These are phyloP conservation scores for Tylopilus felleus DNA, from an alignment of 768 basidiomycete genomes.

Conservation along the genomic window DNA sequence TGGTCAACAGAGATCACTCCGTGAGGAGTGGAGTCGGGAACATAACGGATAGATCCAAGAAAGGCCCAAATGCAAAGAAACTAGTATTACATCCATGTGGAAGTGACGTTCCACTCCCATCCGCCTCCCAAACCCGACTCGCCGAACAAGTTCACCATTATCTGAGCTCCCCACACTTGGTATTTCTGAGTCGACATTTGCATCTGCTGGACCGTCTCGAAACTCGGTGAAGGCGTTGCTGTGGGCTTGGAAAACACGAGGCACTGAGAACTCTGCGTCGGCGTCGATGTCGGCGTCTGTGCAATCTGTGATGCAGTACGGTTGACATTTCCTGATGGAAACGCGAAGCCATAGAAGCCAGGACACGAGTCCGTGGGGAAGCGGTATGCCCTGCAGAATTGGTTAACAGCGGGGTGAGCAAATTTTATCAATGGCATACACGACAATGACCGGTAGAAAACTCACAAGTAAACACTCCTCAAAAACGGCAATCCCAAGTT, in stretches of 20 bases:
- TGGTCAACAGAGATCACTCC: too few species aligned
- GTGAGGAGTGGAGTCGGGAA: too few species aligned
- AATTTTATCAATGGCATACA: too few species aligned
- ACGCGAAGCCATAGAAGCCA: constrained; percentile 27
- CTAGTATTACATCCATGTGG: neutral
- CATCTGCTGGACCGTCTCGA: constrained; percentile 12
- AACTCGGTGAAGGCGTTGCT: constrained; percentile 12
- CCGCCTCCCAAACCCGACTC: constrained; percentile 1
- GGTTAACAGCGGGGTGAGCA: neutral
- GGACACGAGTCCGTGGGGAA: constrained; percentile 27
- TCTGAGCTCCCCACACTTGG: constrained; percentile 16
- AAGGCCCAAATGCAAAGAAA: too few species aligned
- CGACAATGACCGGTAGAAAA: neutral
- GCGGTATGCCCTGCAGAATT: constrained; percentile 24
- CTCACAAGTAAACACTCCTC: constrained; percentile 18
- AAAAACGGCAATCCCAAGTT: constrained; percentile 15
- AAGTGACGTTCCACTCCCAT: constrained; percentile 13
- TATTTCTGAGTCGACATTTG: constrained; percentile 9
- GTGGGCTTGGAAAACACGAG: constrained; percentile 13
- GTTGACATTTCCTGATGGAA: constrained; percentile 24
- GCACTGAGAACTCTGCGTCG: constrained; percentile 14
- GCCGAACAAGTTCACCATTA: constrained; percentile 7
- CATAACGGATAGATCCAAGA: too few species aligned
- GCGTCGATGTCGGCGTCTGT: constrained; percentile 21
- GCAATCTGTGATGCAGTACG: constrained; percentile 17